Evolutionary conservation across 2,329 filamentous ascomycete species (phyloP).

Genomic region (Fonsecaea pedrosoi): DNA sequence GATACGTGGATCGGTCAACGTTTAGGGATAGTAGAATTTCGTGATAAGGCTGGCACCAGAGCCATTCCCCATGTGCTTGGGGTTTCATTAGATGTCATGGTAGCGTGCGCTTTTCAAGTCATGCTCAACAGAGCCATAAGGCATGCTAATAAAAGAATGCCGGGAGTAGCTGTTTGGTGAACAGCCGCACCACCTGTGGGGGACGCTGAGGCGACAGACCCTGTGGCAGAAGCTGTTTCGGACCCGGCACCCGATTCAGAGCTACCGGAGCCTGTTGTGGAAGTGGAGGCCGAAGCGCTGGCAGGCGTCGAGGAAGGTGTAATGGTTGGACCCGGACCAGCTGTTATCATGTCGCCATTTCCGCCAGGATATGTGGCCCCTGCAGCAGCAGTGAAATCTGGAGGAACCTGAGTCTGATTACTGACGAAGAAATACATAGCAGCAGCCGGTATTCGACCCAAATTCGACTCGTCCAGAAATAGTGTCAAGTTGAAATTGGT

Average conservation of each 20-base stretch:
- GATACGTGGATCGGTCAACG: background rate
- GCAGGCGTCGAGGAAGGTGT: conserved; percentile 25
- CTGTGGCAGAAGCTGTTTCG: conserved; percentile 16
- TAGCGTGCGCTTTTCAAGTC: background rate
- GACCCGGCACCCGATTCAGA: conserved; percentile 6
- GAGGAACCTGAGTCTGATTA: conserved; percentile 35
- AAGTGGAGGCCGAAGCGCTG: conserved; percentile 18
- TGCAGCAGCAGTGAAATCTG: conserved; percentile 33
- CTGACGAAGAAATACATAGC: conserved; percentile 38
- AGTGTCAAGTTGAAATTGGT: conserved; percentile 32
- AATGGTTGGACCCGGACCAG: conserved; percentile 31
- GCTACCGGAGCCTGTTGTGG: conserved; percentile 1
- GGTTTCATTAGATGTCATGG: background rate
- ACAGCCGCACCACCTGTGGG: conserved; percentile 10
- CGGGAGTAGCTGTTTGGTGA: background rate
- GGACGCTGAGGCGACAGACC: conserved; percentile 24
- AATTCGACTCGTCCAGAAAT: conserved; percentile 32
- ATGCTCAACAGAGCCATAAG: background rate
- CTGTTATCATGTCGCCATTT: conserved; percentile 36
- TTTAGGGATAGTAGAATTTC: background rate
- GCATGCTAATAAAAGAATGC: background rate
- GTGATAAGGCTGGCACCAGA: background rate
- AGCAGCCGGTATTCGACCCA: conserved; percentile 34
- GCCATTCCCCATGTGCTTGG: background rate
- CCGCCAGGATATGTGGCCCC: conserved; percentile 34